These are phyloP conservation scores for Candolleomyces efflorescens DNA, from an alignment of 768 basidiomycete genomes.

Conservation along the genomic window DNA sequence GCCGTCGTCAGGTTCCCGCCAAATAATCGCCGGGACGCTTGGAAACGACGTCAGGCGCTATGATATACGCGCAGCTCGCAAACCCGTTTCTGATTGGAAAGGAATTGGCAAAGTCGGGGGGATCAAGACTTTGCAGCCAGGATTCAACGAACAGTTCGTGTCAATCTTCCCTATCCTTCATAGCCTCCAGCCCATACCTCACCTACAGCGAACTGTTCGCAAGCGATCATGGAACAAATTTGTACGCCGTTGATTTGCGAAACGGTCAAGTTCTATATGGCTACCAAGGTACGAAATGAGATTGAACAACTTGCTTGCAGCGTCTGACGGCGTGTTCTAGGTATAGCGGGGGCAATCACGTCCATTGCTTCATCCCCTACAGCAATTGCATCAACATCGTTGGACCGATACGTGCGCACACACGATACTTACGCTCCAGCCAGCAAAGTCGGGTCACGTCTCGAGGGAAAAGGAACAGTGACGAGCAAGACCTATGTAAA, in stretches of 20 bases:
- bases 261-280: slow-evolving; percentile 60
- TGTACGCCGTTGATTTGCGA: slow-evolving; percentile 66
- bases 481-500: slow-evolving; percentile 61
- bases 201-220: slow-evolving; percentile 62
- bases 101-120: slow-evolving; percentile 57
- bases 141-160: slow-evolving; percentile 56
- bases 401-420: slow-evolving; percentile 68
- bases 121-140: slow-evolving; percentile 53
- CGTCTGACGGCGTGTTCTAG: slow-evolving; percentile 28
- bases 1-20: slow-evolving; percentile 34
- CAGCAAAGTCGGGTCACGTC: slow-evolving; percentile 38
- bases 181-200: background rate
- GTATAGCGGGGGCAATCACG: slow-evolving; percentile 65
- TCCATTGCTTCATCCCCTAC: slow-evolving; percentile 56
- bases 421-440: slow-evolving; percentile 60
- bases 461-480: slow-evolving; percentile 55
- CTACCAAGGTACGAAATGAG: slow-evolving; percentile 52
- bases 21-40: slow-evolving; percentile 68
- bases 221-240: slow-evolving; percentile 58
- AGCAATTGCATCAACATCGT: slow-evolving; percentile 54
- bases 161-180: slow-evolving; percentile 18
- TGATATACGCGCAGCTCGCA: slow-evolving; percentile 65
- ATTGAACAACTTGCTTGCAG: background rate
- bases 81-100: slow-evolving; percentile 68
- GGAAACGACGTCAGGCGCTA: slow-evolving; percentile 73